These are phyloP conservation scores for Nepenthes gracilis DNA, from an alignment of 148 eudicot species.

Conservation along the genomic window DNA sequence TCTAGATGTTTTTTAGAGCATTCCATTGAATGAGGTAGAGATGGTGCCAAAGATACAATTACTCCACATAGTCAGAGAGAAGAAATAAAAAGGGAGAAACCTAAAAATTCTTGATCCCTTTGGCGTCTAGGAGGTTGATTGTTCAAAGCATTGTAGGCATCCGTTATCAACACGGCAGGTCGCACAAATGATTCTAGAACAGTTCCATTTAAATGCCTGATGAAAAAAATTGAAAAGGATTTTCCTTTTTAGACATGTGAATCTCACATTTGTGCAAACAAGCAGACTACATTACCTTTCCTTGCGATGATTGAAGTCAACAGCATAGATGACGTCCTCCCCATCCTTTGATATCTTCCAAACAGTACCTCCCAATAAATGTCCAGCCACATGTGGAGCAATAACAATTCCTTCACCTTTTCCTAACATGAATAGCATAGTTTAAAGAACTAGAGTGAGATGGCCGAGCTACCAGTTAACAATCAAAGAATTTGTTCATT, in stretches of 20 bases:
- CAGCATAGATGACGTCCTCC: conserved; percentile 92
- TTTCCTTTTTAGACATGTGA: neutral
- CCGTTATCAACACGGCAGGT: conserved; percentile 94
- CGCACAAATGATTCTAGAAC: conserved; percentile 86
- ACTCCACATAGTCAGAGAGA: neutral
- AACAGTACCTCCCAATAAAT: conserved; percentile 86
- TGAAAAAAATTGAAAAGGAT: conserved; percentile 14
- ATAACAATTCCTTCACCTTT: conserved; percentile 98
- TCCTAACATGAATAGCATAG: conserved; percentile 28
- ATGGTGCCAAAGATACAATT: neutral
- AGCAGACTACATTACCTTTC: conserved; percentile 46
- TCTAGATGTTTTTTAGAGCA: neutral
- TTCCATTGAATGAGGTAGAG: conserved; percentile 4
- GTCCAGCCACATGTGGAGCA: conserved; percentile 96
- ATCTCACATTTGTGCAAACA: neutral
- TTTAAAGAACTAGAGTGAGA: neutral
- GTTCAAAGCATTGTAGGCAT: conserved; percentile 88
- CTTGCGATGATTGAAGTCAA: conserved; percentile 96
- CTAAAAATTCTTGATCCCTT: conserved; percentile 88
- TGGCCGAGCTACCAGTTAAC: no score
- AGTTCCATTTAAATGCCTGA: conserved; percentile 95
- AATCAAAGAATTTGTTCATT: no score
- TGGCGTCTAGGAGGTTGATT: conserved; percentile 91
- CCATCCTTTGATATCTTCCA: conserved; percentile 98
- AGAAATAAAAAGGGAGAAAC: conserved; percentile 17